Percentiles rank a stretch among this genome's conserved stretches.
These are phyloP conservation scores for Mytilinidion resinicola DNA, from an alignment of 495 filamentous ascomycete genomes.

Conservation along the genomic window DNA sequence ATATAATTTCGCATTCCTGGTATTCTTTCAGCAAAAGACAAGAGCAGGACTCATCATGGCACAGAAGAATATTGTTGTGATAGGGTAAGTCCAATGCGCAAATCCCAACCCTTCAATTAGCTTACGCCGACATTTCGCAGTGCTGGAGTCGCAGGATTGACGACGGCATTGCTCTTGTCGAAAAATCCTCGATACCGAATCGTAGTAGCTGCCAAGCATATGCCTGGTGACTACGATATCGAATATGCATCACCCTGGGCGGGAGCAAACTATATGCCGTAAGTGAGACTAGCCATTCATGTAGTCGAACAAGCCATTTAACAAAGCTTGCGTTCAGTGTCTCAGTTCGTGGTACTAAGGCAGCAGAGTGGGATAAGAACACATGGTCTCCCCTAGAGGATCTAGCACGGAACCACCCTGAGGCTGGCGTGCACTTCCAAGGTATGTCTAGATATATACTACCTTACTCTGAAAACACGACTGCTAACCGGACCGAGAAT, in stretches of 20 bases:
- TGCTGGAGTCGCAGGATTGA: neutral
- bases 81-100: constrained; percentile 3
- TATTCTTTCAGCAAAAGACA: too few species aligned
- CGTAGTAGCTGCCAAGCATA: constrained; percentile 63
- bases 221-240: constrained; percentile 97
- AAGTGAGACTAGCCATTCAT: constrained; percentile 46
- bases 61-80: constrained; percentile 5
- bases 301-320: constrained; percentile 80
- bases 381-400: neutral
- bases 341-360: constrained; percentile 50
- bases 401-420: too few species aligned
- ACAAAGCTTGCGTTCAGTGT: constrained; percentile 58
- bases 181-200: neutral
- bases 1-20: too few species aligned
- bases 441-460: too few species aligned
- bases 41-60: constrained; percentile 7
- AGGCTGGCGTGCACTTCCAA: too few species aligned
- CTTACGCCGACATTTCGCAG: neutral
- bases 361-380: constrained; percentile 9
- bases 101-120: neutral
- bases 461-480: too few species aligned
- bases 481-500: too few species aligned
- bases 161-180: neutral
- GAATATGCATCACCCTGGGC: constrained; percentile 96
- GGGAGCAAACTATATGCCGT: constrained; percentile 82